Evolutionary conservation across 2,329 filamentous ascomycete genomes (phyloP).

Genomic region (Aspergillus spinulosporus): DNA sequence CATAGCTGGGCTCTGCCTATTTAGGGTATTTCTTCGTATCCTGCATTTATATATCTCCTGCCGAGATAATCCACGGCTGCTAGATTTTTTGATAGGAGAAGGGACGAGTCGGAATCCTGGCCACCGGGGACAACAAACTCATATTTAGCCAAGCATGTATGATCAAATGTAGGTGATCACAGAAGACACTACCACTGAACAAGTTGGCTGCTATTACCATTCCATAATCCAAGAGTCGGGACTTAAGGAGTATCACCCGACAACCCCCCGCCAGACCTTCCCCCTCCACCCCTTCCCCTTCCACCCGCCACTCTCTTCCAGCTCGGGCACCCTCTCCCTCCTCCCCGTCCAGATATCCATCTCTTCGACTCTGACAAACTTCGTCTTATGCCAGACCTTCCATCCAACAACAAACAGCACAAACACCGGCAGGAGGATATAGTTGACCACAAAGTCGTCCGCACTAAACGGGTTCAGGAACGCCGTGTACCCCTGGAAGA

Average conservation of each 20-base stretch:
- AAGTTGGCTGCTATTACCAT: no score
- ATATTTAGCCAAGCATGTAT: no score
- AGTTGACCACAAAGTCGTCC: conserved; percentile 56
- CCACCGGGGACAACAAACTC: no score
- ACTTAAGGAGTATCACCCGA: neutral
- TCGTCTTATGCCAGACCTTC: conserved; percentile 47
- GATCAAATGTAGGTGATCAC: no score
- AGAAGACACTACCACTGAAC: no score
- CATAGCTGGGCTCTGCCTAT: no score
- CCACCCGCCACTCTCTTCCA: neutral
- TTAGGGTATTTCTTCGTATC: no score
- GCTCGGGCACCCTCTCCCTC: conserved; percentile 22
- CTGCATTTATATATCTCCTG: no score
- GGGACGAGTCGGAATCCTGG: no score
- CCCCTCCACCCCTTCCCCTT: neutral
- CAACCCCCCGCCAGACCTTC: neutral
- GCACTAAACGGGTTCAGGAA: conserved; percentile 51
- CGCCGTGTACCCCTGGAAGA: conserved; percentile 56
- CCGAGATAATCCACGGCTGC: no score
- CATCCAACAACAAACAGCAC: conserved; percentile 49
- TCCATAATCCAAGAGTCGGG: no score
- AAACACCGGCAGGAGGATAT: conserved; percentile 56
- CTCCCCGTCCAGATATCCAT: conserved; percentile 44
- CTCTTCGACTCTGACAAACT: conserved; percentile 37
- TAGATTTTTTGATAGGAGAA: no score